Evolutionary conservation across 176 grass and related monocot genomes (phyloP), one percentile per base, ranked within the genome.

Genomic region (Thalia dealbata): DNA sequence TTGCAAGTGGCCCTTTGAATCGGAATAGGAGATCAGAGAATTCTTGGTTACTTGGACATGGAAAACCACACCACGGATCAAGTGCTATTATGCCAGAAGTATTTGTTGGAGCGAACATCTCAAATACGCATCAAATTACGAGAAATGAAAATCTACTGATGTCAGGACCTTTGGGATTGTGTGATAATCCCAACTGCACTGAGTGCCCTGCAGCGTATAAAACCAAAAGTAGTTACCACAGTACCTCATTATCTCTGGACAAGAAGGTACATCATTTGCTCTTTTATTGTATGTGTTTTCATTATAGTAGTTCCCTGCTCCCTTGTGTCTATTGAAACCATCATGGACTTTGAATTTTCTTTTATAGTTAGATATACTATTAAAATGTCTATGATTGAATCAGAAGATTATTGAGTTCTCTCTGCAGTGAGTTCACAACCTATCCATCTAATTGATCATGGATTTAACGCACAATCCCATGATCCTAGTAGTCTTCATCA

Each of bases 91-190:
- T 82, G 85, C 86, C 83, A 44, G 87, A 86, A 82, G 81, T 82
- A 72, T 75, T 67, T 14, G 81, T 73, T 44, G 64, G 68, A 75
- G 85, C 68, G 61, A 82, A 77, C 30, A 88, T 82, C 76, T 70
- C 82, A 65, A 55, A 82, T 46, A 70, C 63, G 30, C 73, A 82
- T 5, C 60, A 82, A 56, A 19, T 76, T 16, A 75, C 28, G 42
- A 90, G 73, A 79, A 92, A 97, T 78, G 87, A 92, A 71, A 80
- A 97, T 56, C 81, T 97, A 66, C 64, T 96, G 84, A 92, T 82
- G 82, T 97, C 93, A 46, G 93, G 89, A 22, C 93, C 93, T 76
- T 80, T 97, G 61, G 89, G 93, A 3, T 81, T 90, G 68, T 97
- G 93, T 48, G 84, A 97, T 75, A 75, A 97, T 66, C 87, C 93